These are phyloP conservation scores for Phoma sp. DNA, from an alignment of 2,329 filamentous ascomycete species.

Conservation along the genomic window DNA sequence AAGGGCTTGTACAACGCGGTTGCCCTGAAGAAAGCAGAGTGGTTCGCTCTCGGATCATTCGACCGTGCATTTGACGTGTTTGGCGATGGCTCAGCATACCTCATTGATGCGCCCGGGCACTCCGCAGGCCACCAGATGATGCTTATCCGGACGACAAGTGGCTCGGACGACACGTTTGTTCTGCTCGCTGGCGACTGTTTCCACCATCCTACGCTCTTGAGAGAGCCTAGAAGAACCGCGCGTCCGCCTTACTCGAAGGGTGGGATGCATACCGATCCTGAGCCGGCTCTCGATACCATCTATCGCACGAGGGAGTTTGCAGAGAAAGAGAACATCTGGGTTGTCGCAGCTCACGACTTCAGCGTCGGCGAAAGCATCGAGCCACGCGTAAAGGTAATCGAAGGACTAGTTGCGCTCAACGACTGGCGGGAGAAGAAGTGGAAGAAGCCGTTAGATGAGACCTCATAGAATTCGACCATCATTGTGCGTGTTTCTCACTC, in stretches of 20 bases:
- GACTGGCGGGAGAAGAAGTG: slow-evolving; percentile 34
- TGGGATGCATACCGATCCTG: slow-evolving; percentile 39
- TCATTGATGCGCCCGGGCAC: slow-evolving; percentile 61
- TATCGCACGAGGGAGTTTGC: slow-evolving; percentile 30
- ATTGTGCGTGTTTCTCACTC: background rate
- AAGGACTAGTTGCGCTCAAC: slow-evolving; percentile 33
- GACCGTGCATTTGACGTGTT: slow-evolving; percentile 57
- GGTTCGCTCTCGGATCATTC: slow-evolving; percentile 51
- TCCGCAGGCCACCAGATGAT: slow-evolving; percentile 59
- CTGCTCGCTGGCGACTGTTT: slow-evolving; percentile 43
- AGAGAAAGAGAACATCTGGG: slow-evolving; percentile 35
- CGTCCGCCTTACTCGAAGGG: slow-evolving; percentile 36
- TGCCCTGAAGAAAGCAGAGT: slow-evolving; percentile 36
- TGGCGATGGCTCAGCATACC: slow-evolving; percentile 55
- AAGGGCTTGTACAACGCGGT: slow-evolving; percentile 39
- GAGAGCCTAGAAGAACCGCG: slow-evolving; percentile 37
- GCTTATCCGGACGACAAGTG: slow-evolving; percentile 32
- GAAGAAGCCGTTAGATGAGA: slow-evolving; percentile 29
- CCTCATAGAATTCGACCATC: background rate
- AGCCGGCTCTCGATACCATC: slow-evolving; percentile 37
- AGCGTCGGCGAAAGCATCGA: slow-evolving; percentile 33
- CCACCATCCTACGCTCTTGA: slow-evolving; percentile 38
- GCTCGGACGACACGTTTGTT: slow-evolving; percentile 31
- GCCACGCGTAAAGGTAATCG: slow-evolving; percentile 28
- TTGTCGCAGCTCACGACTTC: slow-evolving; percentile 42